A percentile compares a stretch with the other conserved stretches of the same genome.
These are phyloP conservation scores for Geum urbanum DNA, from an alignment of 306 rosid species.

Conservation along the genomic window DNA sequence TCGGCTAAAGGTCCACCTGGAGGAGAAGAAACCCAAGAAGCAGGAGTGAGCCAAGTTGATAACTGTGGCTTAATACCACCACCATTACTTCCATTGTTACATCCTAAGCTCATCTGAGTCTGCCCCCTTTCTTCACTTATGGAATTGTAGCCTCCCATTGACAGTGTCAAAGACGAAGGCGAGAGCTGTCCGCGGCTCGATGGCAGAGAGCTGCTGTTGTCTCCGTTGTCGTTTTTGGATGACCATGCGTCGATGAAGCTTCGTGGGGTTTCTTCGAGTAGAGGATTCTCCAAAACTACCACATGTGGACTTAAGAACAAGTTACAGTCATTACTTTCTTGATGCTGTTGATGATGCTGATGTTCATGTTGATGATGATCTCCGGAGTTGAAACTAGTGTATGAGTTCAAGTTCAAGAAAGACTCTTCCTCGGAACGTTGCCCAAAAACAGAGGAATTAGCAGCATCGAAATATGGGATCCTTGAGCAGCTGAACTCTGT, in stretches of 20 bases:
- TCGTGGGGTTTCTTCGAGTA: constrained; percentile 37
- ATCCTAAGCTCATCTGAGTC: constrained; percentile 43
- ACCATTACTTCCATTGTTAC: constrained; percentile 15
- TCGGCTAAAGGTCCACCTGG: constrained; percentile 79
- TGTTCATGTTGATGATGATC: constrained; percentile 13
- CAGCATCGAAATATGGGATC: constrained; percentile 25
- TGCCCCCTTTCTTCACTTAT: constrained; percentile 35
- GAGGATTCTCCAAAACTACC: constrained; percentile 29
- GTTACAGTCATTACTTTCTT: constrained; percentile 24
- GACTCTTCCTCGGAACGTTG: constrained; percentile 23
- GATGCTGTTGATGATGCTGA: constrained; percentile 24
- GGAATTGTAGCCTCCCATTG: constrained; percentile 49
- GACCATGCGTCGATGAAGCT: constrained; percentile 78
- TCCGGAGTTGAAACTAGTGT: constrained; percentile 29
- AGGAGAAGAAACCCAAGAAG: constrained; percentile 43
- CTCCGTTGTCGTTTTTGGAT: constrained; percentile 38
- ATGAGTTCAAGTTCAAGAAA: constrained; percentile 44
- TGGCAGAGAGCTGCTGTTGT: constrained; percentile 32
- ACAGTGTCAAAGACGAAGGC: constrained; percentile 56
- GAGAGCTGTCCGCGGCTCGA: constrained; percentile 39
- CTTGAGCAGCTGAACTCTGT: constrained; percentile 31
- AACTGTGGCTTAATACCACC: constrained; percentile 23
- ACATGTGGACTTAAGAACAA: constrained; percentile 39
- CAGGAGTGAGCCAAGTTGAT: constrained; percentile 47
- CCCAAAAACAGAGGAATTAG: constrained; percentile 13